Evolutionary conservation across 768 basidiomycete species (phyloP).

Genomic region (Termitomyces sp.): DNA sequence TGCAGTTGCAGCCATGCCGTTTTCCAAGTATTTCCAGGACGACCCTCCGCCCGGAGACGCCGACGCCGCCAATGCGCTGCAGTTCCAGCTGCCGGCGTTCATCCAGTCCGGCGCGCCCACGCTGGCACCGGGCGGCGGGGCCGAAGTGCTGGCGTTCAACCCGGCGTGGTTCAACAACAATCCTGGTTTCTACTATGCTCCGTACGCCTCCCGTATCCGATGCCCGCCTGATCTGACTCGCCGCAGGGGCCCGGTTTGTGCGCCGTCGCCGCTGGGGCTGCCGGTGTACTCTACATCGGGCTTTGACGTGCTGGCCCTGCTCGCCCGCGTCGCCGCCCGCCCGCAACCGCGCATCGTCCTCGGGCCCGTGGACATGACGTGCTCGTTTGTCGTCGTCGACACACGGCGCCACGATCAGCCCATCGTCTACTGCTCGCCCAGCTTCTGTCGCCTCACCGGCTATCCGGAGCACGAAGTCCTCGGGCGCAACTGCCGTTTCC

Average conservation of each 20-base stretch:
- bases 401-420: conserved; percentile 75
- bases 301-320: conserved; percentile 81
- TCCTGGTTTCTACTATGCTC: conserved; percentile 2
- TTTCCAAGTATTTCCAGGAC: conserved; percentile 32
- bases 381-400: conserved; percentile 90
- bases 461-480: conserved; percentile 73
- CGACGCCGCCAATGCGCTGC: conserved; percentile 15
- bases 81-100: conserved; percentile 63
- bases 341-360: conserved; percentile 70
- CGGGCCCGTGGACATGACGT: conserved; percentile 90
- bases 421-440: conserved; percentile 87
- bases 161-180: conserved; percentile 45
- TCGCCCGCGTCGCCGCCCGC: conserved; percentile 71
- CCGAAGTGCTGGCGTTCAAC: conserved; percentile 57
- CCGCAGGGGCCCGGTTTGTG: not conserved
- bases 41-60: conserved; percentile 6
- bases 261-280: conserved; percentile 29
- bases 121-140: conserved; percentile 67
- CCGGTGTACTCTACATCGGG: conserved; percentile 88
- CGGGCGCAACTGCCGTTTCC: conserved; percentile 87
- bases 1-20: conserved; percentile 20
- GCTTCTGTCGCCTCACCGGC: conserved; percentile 74
- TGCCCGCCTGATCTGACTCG: not conserved
- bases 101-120: conserved; percentile 36
- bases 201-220: conserved; percentile 3